phyloP scores from a whole-genome alignment of 192 early-diverging fungal genomes.

The Ramicandelaber brevisporus region DNA sequence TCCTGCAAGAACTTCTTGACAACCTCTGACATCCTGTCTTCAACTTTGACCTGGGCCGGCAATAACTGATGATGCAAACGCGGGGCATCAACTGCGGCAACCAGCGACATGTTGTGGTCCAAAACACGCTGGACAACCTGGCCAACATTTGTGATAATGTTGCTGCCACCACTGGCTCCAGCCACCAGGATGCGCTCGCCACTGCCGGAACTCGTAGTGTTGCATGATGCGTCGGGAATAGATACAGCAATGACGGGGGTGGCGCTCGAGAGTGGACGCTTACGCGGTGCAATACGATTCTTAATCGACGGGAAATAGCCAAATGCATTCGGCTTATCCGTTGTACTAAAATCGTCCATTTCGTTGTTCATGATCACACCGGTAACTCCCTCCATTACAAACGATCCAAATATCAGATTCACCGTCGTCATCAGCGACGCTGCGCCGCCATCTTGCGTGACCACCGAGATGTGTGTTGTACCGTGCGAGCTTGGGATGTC shows the following conservation, averaged over 20 bases:
- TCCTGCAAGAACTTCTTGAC: slow-evolving; percentile 9
- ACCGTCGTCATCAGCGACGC: slow-evolving; percentile 75
- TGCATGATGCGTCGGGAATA: no score
- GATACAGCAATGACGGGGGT: slow-evolving; percentile 16
- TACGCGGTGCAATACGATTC: slow-evolving; percentile 53
- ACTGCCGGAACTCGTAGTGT: no score
- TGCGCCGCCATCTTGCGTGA: slow-evolving; percentile 43
- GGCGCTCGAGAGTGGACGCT: slow-evolving; percentile 49
- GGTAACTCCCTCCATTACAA: slow-evolving; percentile 61
- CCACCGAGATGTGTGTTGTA: slow-evolving; percentile 70
- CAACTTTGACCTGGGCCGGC: slow-evolving; percentile 34
- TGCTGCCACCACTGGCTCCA: slow-evolving; percentile 73
- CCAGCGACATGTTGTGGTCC: slow-evolving; percentile 37
- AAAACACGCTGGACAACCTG: slow-evolving; percentile 50
- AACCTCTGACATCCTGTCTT: slow-evolving; percentile 12
- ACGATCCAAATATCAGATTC: slow-evolving; percentile 74
- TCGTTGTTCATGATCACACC: slow-evolving; percentile 90
- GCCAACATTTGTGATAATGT: slow-evolving; percentile 51
- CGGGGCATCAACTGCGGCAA: slow-evolving; percentile 39
- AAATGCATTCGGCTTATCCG: slow-evolving; percentile 42
- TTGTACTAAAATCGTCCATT: slow-evolving; percentile 87
- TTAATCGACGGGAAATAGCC: slow-evolving; percentile 64
- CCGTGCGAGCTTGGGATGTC: slow-evolving; percentile 57
- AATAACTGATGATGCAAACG: slow-evolving; percentile 80
- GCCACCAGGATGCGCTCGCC: slow-evolving; percentile 41